Percentiles rank a stretch among this genome's conserved stretches.
Evolutionary conservation across 106 monocot genomes (phyloP).

Genomic region (Allium fistulosum): DNA sequence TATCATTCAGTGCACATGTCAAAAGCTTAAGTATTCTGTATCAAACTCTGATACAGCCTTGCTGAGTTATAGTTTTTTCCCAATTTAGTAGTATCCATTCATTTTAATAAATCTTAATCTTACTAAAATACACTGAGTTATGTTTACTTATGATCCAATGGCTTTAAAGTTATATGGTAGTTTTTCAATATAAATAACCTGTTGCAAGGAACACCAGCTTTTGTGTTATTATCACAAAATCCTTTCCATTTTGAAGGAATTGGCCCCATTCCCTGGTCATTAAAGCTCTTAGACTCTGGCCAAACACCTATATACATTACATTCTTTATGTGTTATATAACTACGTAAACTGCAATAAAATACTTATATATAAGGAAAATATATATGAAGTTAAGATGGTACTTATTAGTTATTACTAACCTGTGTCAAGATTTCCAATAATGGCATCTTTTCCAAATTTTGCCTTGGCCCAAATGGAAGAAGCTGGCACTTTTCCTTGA

Average conservation of each 20-base stretch:
- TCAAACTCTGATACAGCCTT: too few relatives aligned
- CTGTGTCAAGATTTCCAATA: conserved; percentile 17
- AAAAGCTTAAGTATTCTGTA: too few relatives aligned
- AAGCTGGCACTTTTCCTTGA: background rate
- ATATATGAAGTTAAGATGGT: background rate
- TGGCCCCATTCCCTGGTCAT: conserved; percentile 14
- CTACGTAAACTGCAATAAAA: background rate
- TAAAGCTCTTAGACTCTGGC: conserved; percentile 21
- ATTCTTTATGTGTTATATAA: background rate
- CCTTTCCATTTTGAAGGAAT: conserved; percentile 23
- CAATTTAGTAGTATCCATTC: too few relatives aligned
- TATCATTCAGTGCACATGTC: too few relatives aligned
- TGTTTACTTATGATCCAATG: too few relatives aligned
- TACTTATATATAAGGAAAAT: background rate
- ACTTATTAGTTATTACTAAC: background rate
- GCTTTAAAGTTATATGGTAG: too few relatives aligned
- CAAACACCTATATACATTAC: conserved; percentile 6
- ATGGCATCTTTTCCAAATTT: conserved; percentile 14
- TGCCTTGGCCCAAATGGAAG: conserved; percentile 12
- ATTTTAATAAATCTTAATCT: too few relatives aligned
- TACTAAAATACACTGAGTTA: too few relatives aligned
- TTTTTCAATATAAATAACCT: conserved; percentile 10
- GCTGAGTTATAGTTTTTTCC: too few relatives aligned
- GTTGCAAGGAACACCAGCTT: conserved; percentile 13
- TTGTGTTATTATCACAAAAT: conserved; percentile 6